Percentiles rank a stretch among this genome's conserved stretches.
Evolutionary conservation across 495 filamentous ascomycete species (phyloP).

Genomic region (Aspergillus nidulans): DNA sequence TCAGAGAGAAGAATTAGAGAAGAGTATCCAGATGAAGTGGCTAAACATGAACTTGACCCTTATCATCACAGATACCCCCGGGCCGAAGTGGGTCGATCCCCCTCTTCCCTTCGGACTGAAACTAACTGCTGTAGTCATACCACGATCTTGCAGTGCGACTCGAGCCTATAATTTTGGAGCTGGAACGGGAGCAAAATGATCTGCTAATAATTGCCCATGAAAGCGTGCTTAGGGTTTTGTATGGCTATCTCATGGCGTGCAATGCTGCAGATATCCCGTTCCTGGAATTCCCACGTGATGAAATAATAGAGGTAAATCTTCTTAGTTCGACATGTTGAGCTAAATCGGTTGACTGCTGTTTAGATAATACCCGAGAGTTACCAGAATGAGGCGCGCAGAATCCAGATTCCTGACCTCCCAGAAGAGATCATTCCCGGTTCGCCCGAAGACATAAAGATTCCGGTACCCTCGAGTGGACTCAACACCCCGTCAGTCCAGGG

Average conservation of each 20-base stretch:
- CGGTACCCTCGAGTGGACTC: constrained; percentile 60
- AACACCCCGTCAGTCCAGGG: constrained; percentile 44
- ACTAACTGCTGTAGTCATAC: constrained; percentile 64
- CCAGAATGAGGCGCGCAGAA: constrained; percentile 87
- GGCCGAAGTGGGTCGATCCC: constrained; percentile 65
- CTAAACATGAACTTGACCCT: constrained; percentile 89
- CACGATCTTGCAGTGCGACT: constrained; percentile 96
- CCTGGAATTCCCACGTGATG: constrained; percentile 89
- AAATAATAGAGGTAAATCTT: constrained; percentile 79
- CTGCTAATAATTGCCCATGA: constrained; percentile 97
- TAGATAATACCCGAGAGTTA: constrained; percentile 95
- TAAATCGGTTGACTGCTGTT: constrained; percentile 15
- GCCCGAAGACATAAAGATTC: constrained; percentile 80
- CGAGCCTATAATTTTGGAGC: constrained; percentile 97
- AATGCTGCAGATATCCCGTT: constrained; percentile 93
- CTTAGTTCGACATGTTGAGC: constrained; percentile 1
- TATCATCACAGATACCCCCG: constrained; percentile 97
- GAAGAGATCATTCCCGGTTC: constrained; percentile 63
- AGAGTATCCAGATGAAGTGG: constrained; percentile 82
- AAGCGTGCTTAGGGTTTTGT: constrained; percentile 90
- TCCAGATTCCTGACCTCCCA: constrained; percentile 66
- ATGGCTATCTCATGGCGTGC: constrained; percentile 98
- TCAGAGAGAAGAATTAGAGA: constrained; percentile 72
- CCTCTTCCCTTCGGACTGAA: not conserved
- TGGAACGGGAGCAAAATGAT: constrained; percentile 96